Base-by-base conservation (phyloP, 345 rosid genomes). In the Salix udensis region DNA sequence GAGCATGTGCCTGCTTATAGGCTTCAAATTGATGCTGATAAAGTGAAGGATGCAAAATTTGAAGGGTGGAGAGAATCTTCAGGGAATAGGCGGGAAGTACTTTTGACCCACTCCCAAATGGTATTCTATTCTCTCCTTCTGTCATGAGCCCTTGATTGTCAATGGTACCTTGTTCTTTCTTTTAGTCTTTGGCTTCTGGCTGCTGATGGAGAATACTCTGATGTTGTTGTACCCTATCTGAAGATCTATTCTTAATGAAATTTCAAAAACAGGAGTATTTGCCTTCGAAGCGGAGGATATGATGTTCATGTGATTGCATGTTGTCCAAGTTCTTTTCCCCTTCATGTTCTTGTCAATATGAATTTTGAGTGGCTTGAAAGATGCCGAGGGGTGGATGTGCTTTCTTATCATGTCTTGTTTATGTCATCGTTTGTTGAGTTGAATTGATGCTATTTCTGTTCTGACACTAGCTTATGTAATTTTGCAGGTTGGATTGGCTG, bases 61-160 rank as follows among this genome's bases (percentile, higher is more conserved):
- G 94, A 91, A 77, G 97, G 98, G 48, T 90, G 98, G 97, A 88
- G 82, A 77, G 79, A 86, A 79, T 82, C 83, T 23, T 75, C 71
- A 2, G 87, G 76, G 79, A 85, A 88, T 87, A 87, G 74, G 84
- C 88, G 87, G 89, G 96, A 93, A 85, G 91, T 90, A 86, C 88
- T 90, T 83, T 84, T 95, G 86, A 91, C 97, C 48, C 97, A 93
- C 84, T 87, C 97, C 67, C 97, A 95, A 84, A 93, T 95, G 98
- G 97, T 95, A 90, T 44, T 34, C 13, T 70, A 61, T 74, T 82
- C 73, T 72, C 67, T 74, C 78, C 78, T 74, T 77, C 69, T 46
- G 50, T 13, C 50, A 42, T 24, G 67, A 34, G 50, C 30, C 40
- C 67, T 55, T 36, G 28, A 28, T n/a, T 78, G 61, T n/a, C 60